These are phyloP conservation scores for Hysterium pulicare DNA, from an alignment of 2,329 filamentous ascomycete species.

Conservation along the genomic window DNA sequence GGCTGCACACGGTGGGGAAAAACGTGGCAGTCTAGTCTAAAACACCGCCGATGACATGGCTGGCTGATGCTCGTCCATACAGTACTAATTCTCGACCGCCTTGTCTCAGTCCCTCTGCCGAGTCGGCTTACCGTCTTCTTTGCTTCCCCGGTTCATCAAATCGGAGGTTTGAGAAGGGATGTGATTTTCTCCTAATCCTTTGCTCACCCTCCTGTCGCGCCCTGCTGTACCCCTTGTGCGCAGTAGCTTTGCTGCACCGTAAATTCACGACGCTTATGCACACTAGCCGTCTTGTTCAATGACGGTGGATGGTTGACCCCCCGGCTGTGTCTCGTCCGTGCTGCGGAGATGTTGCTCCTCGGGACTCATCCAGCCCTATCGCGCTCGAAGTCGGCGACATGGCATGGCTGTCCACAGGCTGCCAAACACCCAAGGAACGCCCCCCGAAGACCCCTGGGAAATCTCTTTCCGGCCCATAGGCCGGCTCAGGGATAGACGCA, in stretches of 20 bases:
- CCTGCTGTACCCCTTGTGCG: not conserved
- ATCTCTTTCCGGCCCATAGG: not conserved
- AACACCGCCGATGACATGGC: not conserved
- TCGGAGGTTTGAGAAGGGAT: no score
- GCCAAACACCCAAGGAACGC: slow-evolving; percentile 1
- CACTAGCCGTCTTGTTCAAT: not conserved
- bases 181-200: not conserved
- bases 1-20: slow-evolving; percentile 1
- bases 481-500: slow-evolving; percentile 9
- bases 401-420: not conserved
- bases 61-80: not conserved
- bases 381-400: not conserved
- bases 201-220: not conserved
- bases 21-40: not conserved
- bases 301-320: not conserved
- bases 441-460: not conserved
- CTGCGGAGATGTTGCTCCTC: not conserved
- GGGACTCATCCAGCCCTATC: slow-evolving; percentile 3
- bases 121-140: not conserved
- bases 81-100: not conserved
- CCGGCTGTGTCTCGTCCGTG: not conserved
- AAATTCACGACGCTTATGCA: not conserved
- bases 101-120: not conserved
- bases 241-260: no score
- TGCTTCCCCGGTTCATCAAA: not conserved